A percentile compares a stretch with the other conserved stretches of the same genome.
Evolutionary conservation across 352 stramenopile species (phyloP).

Genomic region (Globisporangium polare): DNA sequence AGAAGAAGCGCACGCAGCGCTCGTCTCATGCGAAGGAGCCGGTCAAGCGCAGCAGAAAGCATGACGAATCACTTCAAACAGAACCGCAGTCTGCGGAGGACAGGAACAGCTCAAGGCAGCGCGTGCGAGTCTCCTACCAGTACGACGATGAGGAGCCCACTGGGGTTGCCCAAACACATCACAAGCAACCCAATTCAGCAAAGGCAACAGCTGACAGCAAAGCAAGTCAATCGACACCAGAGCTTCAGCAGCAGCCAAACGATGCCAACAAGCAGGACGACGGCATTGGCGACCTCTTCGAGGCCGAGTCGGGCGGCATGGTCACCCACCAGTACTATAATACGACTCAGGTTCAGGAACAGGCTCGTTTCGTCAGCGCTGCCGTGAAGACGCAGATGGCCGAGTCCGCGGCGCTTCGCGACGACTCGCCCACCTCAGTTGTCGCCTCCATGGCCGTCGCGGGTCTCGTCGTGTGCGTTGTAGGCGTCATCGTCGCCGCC

Average conservation of each 20-base stretch:
- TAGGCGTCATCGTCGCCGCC: slow-evolving; percentile 18
- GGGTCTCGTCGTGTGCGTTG: slow-evolving; percentile 13
- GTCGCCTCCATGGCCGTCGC: slow-evolving; percentile 9
- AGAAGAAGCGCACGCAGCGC: neutral
- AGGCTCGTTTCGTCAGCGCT: slow-evolving; percentile 8
- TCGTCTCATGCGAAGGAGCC: neutral
- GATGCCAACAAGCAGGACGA: neutral
- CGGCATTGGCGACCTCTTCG: neutral
- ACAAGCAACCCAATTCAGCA: neutral
- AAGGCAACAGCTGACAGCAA: neutral
- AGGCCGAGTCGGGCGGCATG: neutral
- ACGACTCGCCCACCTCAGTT: slow-evolving; percentile 13
- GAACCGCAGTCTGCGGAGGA: neutral
- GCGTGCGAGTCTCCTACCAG: neutral
- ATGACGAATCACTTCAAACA: neutral
- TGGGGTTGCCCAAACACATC: neutral
- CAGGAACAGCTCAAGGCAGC: neutral
- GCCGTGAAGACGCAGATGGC: slow-evolving; percentile 16
- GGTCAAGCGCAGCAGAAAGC: neutral
- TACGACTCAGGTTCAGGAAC: neutral
- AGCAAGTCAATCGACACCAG: neutral
- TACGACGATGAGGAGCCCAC: neutral
- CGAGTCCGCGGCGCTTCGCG: slow-evolving; percentile 13
- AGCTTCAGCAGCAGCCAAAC: neutral
- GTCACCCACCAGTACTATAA: slow-evolving; percentile 13